Conservation (phyloP, 352 stramenopile species). For the Phytopythium sindhum region DNA sequence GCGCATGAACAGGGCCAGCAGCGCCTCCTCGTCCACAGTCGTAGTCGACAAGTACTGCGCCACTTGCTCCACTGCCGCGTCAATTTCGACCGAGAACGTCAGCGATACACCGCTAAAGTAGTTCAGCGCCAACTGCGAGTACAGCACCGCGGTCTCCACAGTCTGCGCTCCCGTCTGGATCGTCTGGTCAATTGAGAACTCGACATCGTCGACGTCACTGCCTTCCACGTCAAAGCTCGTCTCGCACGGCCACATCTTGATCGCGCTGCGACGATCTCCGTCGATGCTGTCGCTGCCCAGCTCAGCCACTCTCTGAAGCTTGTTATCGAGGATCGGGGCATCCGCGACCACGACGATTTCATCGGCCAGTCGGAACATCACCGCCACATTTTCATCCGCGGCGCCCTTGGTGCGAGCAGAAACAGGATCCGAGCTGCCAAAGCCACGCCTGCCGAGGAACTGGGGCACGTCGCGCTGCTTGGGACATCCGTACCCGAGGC, state of each 20-base stretch:
- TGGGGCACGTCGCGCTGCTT: conserved; percentile 24
- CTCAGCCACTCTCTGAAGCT: background rate
- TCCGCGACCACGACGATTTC: conserved; percentile 28
- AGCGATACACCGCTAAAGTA: conserved; percentile 15
- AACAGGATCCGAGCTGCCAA: conserved; percentile 16
- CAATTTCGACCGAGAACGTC: conserved; percentile 32
- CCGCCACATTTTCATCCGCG: conserved; percentile 12
- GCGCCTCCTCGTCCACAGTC: conserved; percentile 16
- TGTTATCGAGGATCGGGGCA: conserved; percentile 20
- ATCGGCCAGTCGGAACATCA: conserved; percentile 30
- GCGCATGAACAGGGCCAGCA: conserved; percentile 15
- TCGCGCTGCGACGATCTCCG: conserved; percentile 15
- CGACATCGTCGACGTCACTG: conserved; percentile 1
- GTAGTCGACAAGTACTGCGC: conserved; percentile 27
- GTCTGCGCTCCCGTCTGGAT: background rate
- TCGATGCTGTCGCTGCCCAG: too few species aligned
- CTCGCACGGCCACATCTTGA: background rate
- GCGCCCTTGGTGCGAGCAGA: conserved; percentile 11
- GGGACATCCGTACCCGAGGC: conserved; percentile 28
- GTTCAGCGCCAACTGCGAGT: background rate
- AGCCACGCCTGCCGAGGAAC: conserved; percentile 19
- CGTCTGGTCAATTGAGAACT: background rate
- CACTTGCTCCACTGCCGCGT: conserved; percentile 33
- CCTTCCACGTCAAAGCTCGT: background rate
- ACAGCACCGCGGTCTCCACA: background rate